A percentile compares a stretch with the other conserved stretches of the same genome.
phyloP scores from a whole-genome alignment of 2,329 filamentous ascomycete genomes.

The Fusarium sp. region DNA sequence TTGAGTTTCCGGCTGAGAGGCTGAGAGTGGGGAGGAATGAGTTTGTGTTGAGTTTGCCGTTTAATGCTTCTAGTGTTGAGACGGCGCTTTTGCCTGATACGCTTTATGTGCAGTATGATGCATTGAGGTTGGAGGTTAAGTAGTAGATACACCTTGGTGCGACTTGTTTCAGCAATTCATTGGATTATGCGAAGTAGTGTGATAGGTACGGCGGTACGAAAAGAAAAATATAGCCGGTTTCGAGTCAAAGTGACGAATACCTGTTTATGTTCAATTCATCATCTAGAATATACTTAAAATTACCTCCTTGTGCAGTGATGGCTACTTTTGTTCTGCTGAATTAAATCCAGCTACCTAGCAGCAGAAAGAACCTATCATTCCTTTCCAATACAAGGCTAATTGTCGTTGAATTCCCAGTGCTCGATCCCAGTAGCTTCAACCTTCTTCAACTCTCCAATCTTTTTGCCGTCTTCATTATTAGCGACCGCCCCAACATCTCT shows the following conservation, averaged over 20 bases:
- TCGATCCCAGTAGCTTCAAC: not conserved
- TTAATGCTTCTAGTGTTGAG: conserved; percentile 66
- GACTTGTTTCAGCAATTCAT: not conserved
- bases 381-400: not conserved
- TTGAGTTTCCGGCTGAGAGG: conserved; percentile 58
- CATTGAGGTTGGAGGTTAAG: conserved; percentile 63
- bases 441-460: not conserved
- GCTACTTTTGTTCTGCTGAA: too few species aligned
- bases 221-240: rapidly evolving
- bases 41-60: conserved; percentile 65
- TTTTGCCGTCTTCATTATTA: not conserved
- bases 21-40: conserved; percentile 61
- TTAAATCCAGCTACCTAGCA: rapidly evolving
- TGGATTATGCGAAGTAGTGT: rapidly evolving
- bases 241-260: rapidly evolving
- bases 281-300: too few species aligned
- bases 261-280: not conserved
- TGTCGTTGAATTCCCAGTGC: not conserved
- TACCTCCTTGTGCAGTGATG: too few species aligned
- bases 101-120: conserved; percentile 72
- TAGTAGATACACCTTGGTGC: not conserved
- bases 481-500: not conserved
- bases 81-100: conserved; percentile 62
- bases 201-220: rapidly evolving
- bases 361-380: rapidly evolving